phyloP scores from a whole-genome alignment of 2,329 filamentous ascomycete species.

The Ophidiomyces ophidiicola region DNA sequence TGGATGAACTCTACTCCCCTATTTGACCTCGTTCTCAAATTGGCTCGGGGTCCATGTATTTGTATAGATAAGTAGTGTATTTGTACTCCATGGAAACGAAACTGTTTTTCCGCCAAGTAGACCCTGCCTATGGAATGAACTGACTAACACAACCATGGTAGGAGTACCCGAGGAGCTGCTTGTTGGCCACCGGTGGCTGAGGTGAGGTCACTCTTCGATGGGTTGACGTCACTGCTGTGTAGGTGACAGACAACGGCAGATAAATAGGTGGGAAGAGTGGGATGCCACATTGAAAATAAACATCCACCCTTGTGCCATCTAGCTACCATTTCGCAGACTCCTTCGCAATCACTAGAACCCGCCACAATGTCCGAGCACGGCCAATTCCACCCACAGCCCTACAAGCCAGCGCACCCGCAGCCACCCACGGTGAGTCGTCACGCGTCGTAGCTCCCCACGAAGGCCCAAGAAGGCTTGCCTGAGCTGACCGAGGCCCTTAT shows the following conservation, averaged over 20 bases:
- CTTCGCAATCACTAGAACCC: conserved; percentile 7
- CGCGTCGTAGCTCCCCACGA: not conserved
- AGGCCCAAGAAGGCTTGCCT: not conserved
- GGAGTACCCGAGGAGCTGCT: not conserved
- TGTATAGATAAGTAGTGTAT: not conserved
- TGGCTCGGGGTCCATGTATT: too few species aligned
- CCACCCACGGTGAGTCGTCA: conserved; percentile 3
- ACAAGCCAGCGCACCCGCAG: not conserved
- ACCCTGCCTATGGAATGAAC: not conserved
- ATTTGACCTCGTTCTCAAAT: too few species aligned
- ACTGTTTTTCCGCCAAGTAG: not conserved
- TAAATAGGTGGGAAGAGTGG: not conserved
- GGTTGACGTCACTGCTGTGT: conserved; percentile 8
- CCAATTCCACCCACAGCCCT: conserved; percentile 5
- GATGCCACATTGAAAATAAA: not conserved
- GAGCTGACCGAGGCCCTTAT: not conserved
- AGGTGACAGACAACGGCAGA: not conserved
- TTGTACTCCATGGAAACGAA: not conserved
- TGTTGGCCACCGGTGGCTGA: not conserved
- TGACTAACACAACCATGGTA: too few species aligned
- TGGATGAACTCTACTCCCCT: not conserved
- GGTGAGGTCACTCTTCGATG: conserved; percentile 3
- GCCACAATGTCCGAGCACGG: conserved; percentile 4
- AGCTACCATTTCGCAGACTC: not conserved
- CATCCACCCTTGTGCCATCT: not conserved